Base-by-base conservation (phyloP, 2,329 filamentous ascomycete genomes). In the Trichophaea hybrida region DNA sequence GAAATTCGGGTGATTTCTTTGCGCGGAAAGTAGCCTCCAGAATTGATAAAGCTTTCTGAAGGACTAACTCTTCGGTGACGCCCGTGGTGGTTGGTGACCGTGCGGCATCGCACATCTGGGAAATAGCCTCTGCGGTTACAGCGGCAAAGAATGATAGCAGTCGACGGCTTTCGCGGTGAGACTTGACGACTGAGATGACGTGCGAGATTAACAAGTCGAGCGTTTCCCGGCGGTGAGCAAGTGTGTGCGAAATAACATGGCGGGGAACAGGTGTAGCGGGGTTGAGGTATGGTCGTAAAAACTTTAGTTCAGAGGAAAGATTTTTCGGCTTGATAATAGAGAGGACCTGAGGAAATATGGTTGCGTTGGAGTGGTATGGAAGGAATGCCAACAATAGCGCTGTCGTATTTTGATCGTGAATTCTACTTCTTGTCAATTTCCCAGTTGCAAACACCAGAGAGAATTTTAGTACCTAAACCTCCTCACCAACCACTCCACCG, bases 401-500 rank as follows among this genome's bases (percentile, higher is more conserved):
- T 2, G 80, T 76, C 3, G 88, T 91, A 72, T 95, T 97, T 73
- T 89, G 84, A 72, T 97, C 88, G 71, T 98, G 93, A 55, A 94
- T 82, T 67, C 90, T 94, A 67, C 49, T 64, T 31, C 65, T 67
- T 52, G 64, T 63, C 40, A 59, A 17, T 17, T 46, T 7, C 13
- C 6, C 51, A 55, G 10, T 15, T 33, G 33, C 3, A 38, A 15
- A 15, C 33, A 15, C 17, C 13, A 53, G 58, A 60, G 31, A 17
- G 10, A 32, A 15, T 48, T 60, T 38, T 68, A 78, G 63, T 75
- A 94, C 88, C 84, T 82, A 70, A 97, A 98, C 69, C 91, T 80
- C 69, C 93, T 79, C 58, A 98, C 80, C 51, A 98, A 78, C 93
- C 93, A 99, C 75, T 99, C 94, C 40, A 97, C 78, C 13, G 90